Evolutionary conservation across 352 stramenopile species (phyloP).

Genomic region (Aphanomyces euteiches): DNA sequence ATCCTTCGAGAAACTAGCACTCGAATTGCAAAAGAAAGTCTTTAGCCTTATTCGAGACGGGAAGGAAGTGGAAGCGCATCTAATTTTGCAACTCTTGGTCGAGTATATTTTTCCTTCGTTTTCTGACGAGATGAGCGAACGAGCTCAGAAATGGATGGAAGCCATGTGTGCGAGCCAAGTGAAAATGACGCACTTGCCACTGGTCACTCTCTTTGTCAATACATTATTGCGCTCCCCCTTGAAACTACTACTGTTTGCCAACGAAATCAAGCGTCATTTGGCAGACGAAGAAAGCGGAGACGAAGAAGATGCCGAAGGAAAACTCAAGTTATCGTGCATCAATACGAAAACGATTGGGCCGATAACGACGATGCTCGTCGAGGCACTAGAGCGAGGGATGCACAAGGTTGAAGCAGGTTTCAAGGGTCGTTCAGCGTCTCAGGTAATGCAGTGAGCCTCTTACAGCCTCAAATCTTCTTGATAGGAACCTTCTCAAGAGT

Average conservation of each 20-base stretch:
- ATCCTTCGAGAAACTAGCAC: neutral
- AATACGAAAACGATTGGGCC: slow-evolving; percentile 41
- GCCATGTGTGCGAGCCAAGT: slow-evolving; percentile 17
- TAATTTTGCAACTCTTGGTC: slow-evolving; percentile 20
- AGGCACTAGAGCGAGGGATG: slow-evolving; percentile 13
- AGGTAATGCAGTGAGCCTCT: neutral
- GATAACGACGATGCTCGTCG: slow-evolving; percentile 37
- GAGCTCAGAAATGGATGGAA: slow-evolving; percentile 25
- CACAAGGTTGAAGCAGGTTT: neutral
- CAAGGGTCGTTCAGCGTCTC: neutral
- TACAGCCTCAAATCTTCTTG: neutral
- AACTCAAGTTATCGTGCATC: slow-evolving; percentile 33
- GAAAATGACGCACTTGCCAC: slow-evolving; percentile 5
- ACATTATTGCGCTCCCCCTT: neutral
- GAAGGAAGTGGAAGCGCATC: slow-evolving; percentile 15
- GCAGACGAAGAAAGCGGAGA: slow-evolving; percentile 26
- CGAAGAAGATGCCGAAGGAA: slow-evolving; percentile 8
- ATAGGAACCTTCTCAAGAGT: neutral
- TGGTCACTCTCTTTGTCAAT: slow-evolving; percentile 11
- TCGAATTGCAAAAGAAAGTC: slow-evolving; percentile 22
- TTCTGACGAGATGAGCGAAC: neutral
- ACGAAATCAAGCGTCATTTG: neutral
- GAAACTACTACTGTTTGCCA: neutral
- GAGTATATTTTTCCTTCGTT: neutral
- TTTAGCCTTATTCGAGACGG: slow-evolving; percentile 15